Base-by-base conservation (phyloP, 495 filamentous ascomycete species). In the Rusavskia elegans region DNA sequence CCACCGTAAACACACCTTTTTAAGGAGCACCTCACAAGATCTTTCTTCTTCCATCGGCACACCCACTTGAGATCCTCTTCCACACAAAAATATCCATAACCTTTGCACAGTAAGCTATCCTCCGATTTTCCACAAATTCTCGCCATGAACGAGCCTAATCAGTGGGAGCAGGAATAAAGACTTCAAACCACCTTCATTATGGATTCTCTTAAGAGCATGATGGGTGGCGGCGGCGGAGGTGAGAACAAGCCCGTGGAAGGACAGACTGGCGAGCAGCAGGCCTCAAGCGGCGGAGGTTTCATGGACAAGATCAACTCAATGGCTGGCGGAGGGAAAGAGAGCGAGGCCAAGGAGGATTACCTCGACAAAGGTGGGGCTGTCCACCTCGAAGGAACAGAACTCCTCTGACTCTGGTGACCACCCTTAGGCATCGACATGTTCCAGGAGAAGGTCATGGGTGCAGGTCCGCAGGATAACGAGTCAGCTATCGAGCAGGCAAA, bases 401-500 rank as follows among this genome's bases (percentile, higher is more conserved):
- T 16, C 9, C 23, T 17, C 44, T 46, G 21, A 25, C 21, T 19
- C 40, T 42, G 8, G 20, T 42, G n/a, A 46, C 23, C 44, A 27
- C 17, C 21, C 37, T 49, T 57, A 85, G 83, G 73, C 14, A 65
- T 87, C 63, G 83, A 87, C 60, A 70, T 71, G 52, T 70, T 83
- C 5, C 83, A 87, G 59, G 75, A 86, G 60, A 71, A 80, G 23
- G 58, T 82, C 20, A 20, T 52, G n/a, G 50, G 50, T 20, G 17
- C n/a, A 30, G 50, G 50, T n/a, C 23, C 32, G 23, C 83, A 87
- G 65, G 66, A 71, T 67, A 85, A 86, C 66, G 83, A 87, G 67
- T 76, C 68, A 50, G 82, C 82, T 7, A 63, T 74, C 36, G 83
- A 87, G 64, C 83, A 87, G 61, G 81, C 78, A 57, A 85, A 86